Evolutionary conservation across 768 basidiomycete species (phyloP).

Genomic region (Dictyophora rubrovolvata): DNA sequence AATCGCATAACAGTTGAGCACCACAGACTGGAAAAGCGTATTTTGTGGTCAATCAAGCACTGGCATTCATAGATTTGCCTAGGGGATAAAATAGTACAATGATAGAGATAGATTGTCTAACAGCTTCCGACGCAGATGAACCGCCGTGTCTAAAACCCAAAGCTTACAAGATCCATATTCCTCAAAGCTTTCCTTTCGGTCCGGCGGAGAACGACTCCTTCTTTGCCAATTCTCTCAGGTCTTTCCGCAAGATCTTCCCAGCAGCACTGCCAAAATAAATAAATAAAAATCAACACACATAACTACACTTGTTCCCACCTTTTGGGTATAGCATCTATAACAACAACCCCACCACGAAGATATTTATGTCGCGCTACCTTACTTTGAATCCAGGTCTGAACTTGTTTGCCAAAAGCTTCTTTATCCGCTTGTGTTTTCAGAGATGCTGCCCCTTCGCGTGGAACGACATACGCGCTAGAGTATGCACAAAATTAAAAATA

Average conservation of each 20-base stretch:
- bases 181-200: too few relatives aligned
- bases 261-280: conserved; percentile 40
- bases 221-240: conserved; percentile 60
- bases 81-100: too few relatives aligned
- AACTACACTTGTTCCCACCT: conserved; percentile 15
- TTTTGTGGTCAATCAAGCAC: too few relatives aligned
- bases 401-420: conserved; percentile 33
- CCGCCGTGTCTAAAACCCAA: too few relatives aligned
- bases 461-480: conserved; percentile 6
- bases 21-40: too few relatives aligned
- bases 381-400: conserved; percentile 53
- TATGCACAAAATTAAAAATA: background rate
- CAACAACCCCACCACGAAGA: conserved; percentile 66
- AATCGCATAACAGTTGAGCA: too few relatives aligned
- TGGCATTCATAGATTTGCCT: too few relatives aligned
- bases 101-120: too few relatives aligned
- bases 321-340: conserved; percentile 58
- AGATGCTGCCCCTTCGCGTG: background rate
- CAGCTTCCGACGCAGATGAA: too few relatives aligned
- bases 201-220: conserved; percentile 28
- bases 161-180: too few relatives aligned
- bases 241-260: conserved; percentile 78
- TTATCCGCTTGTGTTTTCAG: conserved; percentile 23
- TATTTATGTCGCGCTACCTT: conserved; percentile 69
- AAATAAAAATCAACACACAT: background rate